Evolutionary conservation across 768 basidiomycete species (phyloP).

Genomic region (Mycena latifolia): DNA sequence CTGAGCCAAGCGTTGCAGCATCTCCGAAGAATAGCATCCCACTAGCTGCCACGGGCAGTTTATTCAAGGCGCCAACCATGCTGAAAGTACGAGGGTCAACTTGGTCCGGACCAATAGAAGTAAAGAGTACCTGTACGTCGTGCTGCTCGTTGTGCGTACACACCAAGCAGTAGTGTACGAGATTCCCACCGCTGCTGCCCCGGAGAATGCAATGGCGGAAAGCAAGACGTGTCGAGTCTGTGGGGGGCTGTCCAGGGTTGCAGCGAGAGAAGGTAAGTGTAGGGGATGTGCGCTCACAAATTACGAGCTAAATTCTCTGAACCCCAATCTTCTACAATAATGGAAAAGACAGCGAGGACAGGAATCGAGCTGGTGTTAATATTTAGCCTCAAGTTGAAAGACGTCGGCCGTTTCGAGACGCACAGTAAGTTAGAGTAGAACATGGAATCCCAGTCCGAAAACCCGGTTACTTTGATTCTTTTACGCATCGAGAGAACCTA

Average conservation of each 20-base stretch:
- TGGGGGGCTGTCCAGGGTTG: constrained; percentile 71
- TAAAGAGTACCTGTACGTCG: constrained; percentile 88
- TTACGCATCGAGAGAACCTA: constrained; percentile 97
- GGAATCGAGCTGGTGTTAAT: constrained; percentile 72
- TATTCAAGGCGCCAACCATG: constrained; percentile 98
- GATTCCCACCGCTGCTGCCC: constrained; percentile 97
- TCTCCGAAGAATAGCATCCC: constrained; percentile 99
- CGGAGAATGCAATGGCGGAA: constrained; percentile 93
- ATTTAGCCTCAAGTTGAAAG: not conserved
- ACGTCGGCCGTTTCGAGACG: not conserved
- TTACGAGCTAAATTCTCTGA: constrained; percentile 80
- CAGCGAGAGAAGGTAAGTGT: constrained; percentile 3
- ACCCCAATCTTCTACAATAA: constrained; percentile 93
- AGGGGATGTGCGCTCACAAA: constrained; percentile 75
- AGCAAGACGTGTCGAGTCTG: constrained; percentile 84
- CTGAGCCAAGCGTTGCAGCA: constrained; percentile 86
- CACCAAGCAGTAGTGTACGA: constrained; percentile 99
- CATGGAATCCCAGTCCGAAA: constrained; percentile 99
- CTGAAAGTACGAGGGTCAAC: constrained; percentile 51
- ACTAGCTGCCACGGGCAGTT: constrained; percentile 98
- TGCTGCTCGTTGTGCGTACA: constrained; percentile 94
- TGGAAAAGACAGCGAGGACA: constrained; percentile 83
- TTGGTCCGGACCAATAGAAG: not conserved
- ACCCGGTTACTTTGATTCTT: constrained; percentile 93
- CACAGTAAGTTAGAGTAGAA: constrained; percentile 96